Conservation (phyloP, 192 early-diverging fungal species). For the Haplosporangium gracile region DNA sequence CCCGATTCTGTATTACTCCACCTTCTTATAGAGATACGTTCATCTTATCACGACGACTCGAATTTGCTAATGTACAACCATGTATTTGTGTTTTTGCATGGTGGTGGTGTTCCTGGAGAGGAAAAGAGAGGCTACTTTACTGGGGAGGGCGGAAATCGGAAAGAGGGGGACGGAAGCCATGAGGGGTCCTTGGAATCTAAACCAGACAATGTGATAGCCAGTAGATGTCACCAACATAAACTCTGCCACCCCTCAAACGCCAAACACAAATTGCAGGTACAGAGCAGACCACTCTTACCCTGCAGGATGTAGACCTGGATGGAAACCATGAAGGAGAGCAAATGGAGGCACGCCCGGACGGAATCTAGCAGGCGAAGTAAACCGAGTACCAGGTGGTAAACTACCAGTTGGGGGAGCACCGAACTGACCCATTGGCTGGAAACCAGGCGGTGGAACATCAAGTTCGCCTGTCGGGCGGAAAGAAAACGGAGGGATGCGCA, state of each 20-base stretch:
- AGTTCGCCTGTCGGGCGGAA: constrained; percentile 61
- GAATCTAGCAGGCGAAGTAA: constrained; percentile 48
- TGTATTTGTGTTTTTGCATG: background rate
- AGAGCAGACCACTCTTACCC: constrained; percentile 20
- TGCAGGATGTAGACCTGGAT: constrained; percentile 58
- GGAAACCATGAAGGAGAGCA: constrained; percentile 60
- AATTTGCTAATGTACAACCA: background rate
- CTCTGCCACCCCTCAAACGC: background rate
- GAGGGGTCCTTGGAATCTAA: constrained; percentile 44
- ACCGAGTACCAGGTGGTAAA: constrained; percentile 62
- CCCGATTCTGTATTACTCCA: background rate
- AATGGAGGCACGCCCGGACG: constrained; percentile 58
- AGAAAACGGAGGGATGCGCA: constrained; percentile 60
- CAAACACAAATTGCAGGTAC: background rate
- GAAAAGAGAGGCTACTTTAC: background rate
- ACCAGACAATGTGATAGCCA: background rate
- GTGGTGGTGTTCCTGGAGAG: background rate
- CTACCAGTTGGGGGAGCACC: constrained; percentile 74
- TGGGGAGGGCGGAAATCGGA: constrained; percentile 49
- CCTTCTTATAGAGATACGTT: background rate
- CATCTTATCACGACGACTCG: background rate
- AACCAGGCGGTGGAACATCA: constrained; percentile 65
- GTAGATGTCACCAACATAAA: background rate
- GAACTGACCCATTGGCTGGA: constrained; percentile 60
- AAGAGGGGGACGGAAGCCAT: constrained; percentile 49